These are phyloP conservation scores for Trypanosoma rangeli DNA, from an alignment of 208 protist genomes.

Conservation along the genomic window DNA sequence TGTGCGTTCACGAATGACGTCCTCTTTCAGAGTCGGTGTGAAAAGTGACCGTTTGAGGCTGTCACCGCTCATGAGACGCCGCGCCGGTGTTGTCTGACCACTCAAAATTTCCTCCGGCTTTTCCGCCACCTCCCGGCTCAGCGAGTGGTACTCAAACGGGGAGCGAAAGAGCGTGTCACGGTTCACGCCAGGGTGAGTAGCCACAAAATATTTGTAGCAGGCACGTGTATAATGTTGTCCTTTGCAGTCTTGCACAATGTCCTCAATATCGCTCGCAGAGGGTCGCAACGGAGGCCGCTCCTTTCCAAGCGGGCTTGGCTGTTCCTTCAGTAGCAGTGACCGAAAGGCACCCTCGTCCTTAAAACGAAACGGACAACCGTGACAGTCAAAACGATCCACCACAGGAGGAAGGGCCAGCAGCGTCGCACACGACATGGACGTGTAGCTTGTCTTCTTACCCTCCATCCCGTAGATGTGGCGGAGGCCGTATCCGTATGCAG, in stretches of 20 bases:
- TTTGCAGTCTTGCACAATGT: slow-evolving; percentile 86
- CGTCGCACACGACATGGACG: slow-evolving; percentile 73
- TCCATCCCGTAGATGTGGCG: slow-evolving; percentile 92
- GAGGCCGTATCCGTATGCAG: slow-evolving; percentile 90
- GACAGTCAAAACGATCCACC: slow-evolving; percentile 82
- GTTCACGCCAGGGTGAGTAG: slow-evolving; percentile 72
- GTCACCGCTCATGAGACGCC: slow-evolving; percentile 13
- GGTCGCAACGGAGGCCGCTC: slow-evolving; percentile 46
- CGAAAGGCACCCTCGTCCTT: slow-evolving; percentile 72
- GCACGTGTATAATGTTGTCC: slow-evolving; percentile 88
- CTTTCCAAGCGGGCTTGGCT: slow-evolving; percentile 54
- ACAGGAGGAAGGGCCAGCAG: slow-evolving; percentile 81
- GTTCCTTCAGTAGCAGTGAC: slow-evolving; percentile 45
- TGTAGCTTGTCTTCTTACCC: slow-evolving; percentile 92
- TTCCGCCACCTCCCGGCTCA: slow-evolving; percentile 55
- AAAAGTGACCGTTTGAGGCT: slow-evolving; percentile 34
- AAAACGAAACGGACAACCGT: slow-evolving; percentile 91
- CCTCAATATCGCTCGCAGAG: slow-evolving; percentile 72
- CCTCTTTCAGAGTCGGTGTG: slow-evolving; percentile 44
- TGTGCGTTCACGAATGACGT: slow-evolving; percentile 41
- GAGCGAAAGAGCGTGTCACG: slow-evolving; percentile 89
- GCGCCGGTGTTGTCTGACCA: slow-evolving; percentile 13
- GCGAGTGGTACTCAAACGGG: slow-evolving; percentile 84
- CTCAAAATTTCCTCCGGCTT: slow-evolving; percentile 6
- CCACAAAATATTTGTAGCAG: slow-evolving; percentile 91